Base-by-base conservation (phyloP, 192 early-diverging fungal species). In the Linnemannia hyalina region DNA sequence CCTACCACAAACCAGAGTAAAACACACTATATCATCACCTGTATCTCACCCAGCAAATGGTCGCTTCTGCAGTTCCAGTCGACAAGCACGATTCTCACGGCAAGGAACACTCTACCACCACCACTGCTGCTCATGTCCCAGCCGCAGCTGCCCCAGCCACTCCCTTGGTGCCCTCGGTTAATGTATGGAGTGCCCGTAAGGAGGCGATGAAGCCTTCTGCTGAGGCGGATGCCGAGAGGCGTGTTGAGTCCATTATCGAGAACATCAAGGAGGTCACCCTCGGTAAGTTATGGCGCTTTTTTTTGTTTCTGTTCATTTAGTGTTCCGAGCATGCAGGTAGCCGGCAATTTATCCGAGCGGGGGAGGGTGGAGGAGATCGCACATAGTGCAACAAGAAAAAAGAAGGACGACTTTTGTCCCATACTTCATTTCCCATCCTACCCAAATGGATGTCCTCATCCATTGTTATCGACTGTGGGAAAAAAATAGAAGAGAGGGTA, bases 201-300 rank as follows among this genome's bases (percentile, higher is more conserved):
- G 84, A 81, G 65, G 55, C 78, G 29, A 77, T 78, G 84, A 86
- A 86, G 84, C 75, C 84, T 2, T 52, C 68, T 15, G 35, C 75
- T 41, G 80, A 86, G 36, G 36, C 68, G 18, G 80, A 81, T 1
- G 84, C 79, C 32, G 79, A 86, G 75, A 86, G 70, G 76, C 78
- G 84, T 57, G 79, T 86, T 40, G 84, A 86, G 70, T 74, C 84
- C 15, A 78, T 86, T 32, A 78, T 81, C 47, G 84, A 81, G 71
- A 81, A 81, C 54, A 86, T 86, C 74, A 86, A 86, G 54, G 84
- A 78, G 55, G 80, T 86, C 40, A 86, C 84, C 29, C 47, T 81
- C 35, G 84, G 84, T 86, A 86, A 75, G 78, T 68, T 68, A 2
- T 8, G 3, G 16, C 10, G 20, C 23, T 52, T 22, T 26, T n/a